Base-by-base conservation (phyloP, 192 early-diverging fungal species). In the Allomyces arbusculus region DNA sequence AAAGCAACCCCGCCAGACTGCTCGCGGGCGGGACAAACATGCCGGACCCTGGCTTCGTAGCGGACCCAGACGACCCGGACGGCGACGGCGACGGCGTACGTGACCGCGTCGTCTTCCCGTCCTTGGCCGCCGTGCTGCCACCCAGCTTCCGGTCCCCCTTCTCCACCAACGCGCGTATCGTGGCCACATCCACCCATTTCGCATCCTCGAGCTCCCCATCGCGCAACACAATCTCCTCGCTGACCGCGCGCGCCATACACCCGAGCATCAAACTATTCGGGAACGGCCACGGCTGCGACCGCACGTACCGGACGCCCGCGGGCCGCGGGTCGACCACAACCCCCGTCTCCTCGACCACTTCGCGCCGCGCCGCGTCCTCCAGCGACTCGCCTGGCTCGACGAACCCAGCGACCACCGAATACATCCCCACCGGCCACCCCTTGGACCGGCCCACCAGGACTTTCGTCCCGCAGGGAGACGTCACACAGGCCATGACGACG, bases 301-400 rank as follows among this genome's bases (percentile, higher is more conserved):
- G 16, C 12, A 58, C 20, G 50, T 67, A 67, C 19, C 24, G 9
- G 20, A 63, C 61, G 28, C 24, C 20, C 16, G 61, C 66, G 33
- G 33, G 33, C 33, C 33, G 33, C 33, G 33, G 33, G 33, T 40
- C 33, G 10, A 67, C 44, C 23, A 14, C 28, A 1, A 67, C 61
- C 16, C 61, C 61, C 4, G 66, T 67, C 24, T 67, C 66, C 58
- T 67, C 66, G 23, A 24, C 33, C 44, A 67, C 66, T 24, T 67
- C 66, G 10, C 66, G 66, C 61, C 66, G 66, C 23, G 62, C 66
- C 23, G 66, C 66, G 14, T 24, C 64, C 44, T 70, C 69, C 24
- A 70, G 14, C 10, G 69, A 45, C 44, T 70, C 69, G 10, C 69
- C 69, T 1, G 69, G 69, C 44, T 70, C 69, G n/a, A 66, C 45